Evolutionary conservation across 2,329 filamentous ascomycete genomes (phyloP), one percentile per base, ranked within the genome.

Genomic region (Rhynchosporium agropyri): DNA sequence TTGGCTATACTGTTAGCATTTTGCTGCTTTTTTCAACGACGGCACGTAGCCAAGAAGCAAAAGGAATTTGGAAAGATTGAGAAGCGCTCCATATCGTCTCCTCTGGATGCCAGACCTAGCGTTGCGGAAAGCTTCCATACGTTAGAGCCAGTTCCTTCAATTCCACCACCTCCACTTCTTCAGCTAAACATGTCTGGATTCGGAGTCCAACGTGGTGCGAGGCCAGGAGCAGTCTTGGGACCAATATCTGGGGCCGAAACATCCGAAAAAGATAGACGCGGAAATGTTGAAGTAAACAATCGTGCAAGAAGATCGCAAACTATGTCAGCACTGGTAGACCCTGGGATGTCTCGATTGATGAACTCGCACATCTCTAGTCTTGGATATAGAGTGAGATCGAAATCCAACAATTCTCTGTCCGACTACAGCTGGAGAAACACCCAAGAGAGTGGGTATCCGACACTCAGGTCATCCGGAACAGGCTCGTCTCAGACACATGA

Each of bases 341-440:
- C 63, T 10, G 57, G 46, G 10, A 38, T 54, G 31, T 70, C 65
- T 13, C 54, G 62, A 8, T 26, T 65, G 10, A 63, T 42, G 56
- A 60, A 65, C 15, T 65, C 66, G 12, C 36, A 62, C 12, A 56
- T 29, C 20, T 66, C 60, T 15, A 48, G n/a, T 9, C 13, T 60
- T 15, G 60, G 20, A 46, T 67, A 58, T 31, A 57, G 63, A 61
- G 42, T 57, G 1, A 68, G 69, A 20, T 69, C 68, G 26, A 64
- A 67, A 50, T 73, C 71, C 2, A 71, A 72, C 13, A 72, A 72
- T 58, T 67, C 61, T 7, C 51, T 70, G 40, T 67, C 58, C 0
- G 64, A 70, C 9, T 63, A 57, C 13, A 70, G 66, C 59, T 71
- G 71, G 71, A 68, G 64, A 38, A 67, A 68, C 29, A 74, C 69